Base-by-base conservation (phyloP, 1,284 basidiomycete genomes). In the Filobasidium uniguttulatum region DNA sequence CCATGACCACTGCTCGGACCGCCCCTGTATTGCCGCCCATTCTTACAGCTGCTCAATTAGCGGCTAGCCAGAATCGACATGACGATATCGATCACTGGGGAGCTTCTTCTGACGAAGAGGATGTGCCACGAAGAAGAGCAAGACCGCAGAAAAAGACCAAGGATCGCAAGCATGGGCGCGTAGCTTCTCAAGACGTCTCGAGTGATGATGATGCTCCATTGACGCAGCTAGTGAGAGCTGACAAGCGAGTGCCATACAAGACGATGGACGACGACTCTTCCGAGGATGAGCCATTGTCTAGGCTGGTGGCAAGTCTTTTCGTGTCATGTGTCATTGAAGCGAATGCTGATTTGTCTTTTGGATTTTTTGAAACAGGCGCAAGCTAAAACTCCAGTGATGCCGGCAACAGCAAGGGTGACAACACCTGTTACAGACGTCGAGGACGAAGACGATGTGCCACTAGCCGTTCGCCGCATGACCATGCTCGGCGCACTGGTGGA, bases 381-480 rank as follows among this genome's bases (percentile, higher is more conserved):
- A 20, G 22, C 15, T 15, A 26, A 29, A n/a, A 12, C 40, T 4
- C 40, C 40, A 4, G 29, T 29, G 9, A 15, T 43, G 4, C 40
- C 40, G 3, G 22, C 40, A 12, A 43, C 29, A 15, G 12, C 4
- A 29, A 9, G 12, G 29, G 40, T 43, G 7, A 17, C 40, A 10
- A 26, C 14, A 26, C 22, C 12, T 28, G 40, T 28, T 28, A 15
- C 26, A 8, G 55, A 59, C 19, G 40, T 47, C 43, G 56, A 62
- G 47, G 60, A 61, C n/a, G 66, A 68, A 25, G 65, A 64, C 36
- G 62, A 67, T 41, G 55, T 65, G 5, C 66, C 66, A 0, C 59
- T 68, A 15, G 55, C 41, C 3, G 19, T 53, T 2, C 48, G 51
- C 3, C 51, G 48, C 12, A 2, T 64, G 15, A 38, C 40, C 14